Conservation (phyloP, 1,139 yeast genomes). For the Ashbya aceris region DNA sequence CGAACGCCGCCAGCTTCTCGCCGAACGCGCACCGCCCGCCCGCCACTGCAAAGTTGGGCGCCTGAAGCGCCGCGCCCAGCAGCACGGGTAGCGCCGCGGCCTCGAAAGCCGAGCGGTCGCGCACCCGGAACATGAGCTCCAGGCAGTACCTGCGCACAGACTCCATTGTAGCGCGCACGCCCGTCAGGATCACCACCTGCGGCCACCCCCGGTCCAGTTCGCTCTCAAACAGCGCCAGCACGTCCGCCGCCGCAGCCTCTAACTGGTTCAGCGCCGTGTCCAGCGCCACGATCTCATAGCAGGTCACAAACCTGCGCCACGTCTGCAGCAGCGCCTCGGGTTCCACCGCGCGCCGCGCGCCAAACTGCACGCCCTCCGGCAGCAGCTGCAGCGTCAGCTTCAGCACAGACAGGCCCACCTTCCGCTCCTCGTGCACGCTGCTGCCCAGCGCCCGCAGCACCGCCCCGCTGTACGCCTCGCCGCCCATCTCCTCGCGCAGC, state of each 20-base stretch:
- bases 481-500: conserved; percentile 33
- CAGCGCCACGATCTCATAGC: conserved; percentile 71
- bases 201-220: conserved; percentile 63
- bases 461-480: conserved; percentile 47
- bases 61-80: conserved; percentile 57
- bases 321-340: conserved; percentile 35
- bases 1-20: conserved; percentile 39
- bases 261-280: conserved; percentile 86
- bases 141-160: conserved; percentile 62
- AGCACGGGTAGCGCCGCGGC: conserved; percentile 38
- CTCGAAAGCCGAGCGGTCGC: conserved; percentile 41
- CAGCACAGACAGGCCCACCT: conserved; percentile 60
- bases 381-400: conserved; percentile 45
- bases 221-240: conserved; percentile 47
- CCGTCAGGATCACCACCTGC: conserved; percentile 61
- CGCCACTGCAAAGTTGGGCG: conserved; percentile 44
- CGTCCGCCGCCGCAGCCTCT: conserved; percentile 64
- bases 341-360: conserved; percentile 37
- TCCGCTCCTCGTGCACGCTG: conserved; percentile 58
- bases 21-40: conserved; percentile 49
- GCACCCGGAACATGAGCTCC: conserved; percentile 45
- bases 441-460: conserved; percentile 52
- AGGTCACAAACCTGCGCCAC: conserved; percentile 67
- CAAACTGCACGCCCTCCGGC: conserved; percentile 28
- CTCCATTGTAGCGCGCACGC: conserved; percentile 71